These are phyloP conservation scores for Lentinus polychrous DNA, from an alignment of 1,284 basidiomycete species.

Conservation along the genomic window DNA sequence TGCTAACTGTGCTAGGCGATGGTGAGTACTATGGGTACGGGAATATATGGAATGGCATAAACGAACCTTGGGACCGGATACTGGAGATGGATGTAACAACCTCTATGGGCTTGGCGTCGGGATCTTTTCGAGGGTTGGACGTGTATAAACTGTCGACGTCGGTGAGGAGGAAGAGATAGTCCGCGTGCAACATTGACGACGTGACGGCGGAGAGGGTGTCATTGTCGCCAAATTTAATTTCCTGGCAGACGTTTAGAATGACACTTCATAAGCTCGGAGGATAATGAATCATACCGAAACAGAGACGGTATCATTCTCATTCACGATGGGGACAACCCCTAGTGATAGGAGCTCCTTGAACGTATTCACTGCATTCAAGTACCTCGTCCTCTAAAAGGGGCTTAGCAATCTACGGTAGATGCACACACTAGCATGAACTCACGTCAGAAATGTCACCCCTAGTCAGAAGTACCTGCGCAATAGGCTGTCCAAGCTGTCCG, in stretches of 20 bases:
- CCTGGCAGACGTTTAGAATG: constrained; percentile 38
- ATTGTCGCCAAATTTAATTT: constrained; percentile 99
- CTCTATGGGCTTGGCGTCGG: constrained; percentile 74
- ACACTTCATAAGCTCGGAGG: background rate
- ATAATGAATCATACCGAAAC: constrained; percentile 66
- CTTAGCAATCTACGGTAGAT: background rate
- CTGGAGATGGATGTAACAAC: constrained; percentile 79
- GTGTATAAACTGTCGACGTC: constrained; percentile 98
- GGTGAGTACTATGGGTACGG: background rate
- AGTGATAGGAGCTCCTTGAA: constrained; percentile 83
- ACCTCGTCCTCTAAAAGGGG: constrained; percentile 70
- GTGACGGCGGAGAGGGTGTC: constrained; percentile 97
- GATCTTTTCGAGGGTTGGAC: constrained; percentile 89
- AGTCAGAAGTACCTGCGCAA: constrained; percentile 92
- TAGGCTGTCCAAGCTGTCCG: constrained; percentile 87
- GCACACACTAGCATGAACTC: constrained; percentile 26
- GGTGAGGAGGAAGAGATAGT: constrained; percentile 94
- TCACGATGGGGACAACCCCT: constrained; percentile 92
- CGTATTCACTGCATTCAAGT: constrained; percentile 92
- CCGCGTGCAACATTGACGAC: constrained; percentile 94
- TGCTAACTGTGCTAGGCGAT: constrained; percentile 61
- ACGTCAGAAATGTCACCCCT: constrained; percentile 96
- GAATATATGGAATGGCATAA: background rate
- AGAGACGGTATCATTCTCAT: constrained; percentile 95
- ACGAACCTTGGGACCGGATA: constrained; percentile 73